A percentile compares a stretch with the other conserved stretches of the same genome.
phyloP scores from a whole-genome alignment of 768 basidiomycete species.

The Guyanaporus albipodus region DNA sequence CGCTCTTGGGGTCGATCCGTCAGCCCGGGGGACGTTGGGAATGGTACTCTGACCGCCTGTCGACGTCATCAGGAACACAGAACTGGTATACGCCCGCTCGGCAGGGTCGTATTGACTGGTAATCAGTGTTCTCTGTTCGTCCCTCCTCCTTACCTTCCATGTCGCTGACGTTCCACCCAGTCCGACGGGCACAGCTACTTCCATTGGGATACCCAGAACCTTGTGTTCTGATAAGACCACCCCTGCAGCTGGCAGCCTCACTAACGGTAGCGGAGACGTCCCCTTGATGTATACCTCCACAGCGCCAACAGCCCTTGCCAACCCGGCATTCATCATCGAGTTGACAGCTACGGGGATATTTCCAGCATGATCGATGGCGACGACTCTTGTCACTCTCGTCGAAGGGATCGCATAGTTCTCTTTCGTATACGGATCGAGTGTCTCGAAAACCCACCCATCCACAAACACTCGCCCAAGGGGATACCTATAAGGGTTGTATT shows the following conservation, averaged over 20 bases:
- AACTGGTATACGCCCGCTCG: conserved; percentile 47
- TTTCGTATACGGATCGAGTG: conserved; percentile 90
- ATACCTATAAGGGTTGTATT: conserved; percentile 71
- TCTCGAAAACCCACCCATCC: conserved; percentile 96
- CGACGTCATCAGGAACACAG: conserved; percentile 43
- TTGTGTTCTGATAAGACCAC: conserved; percentile 55
- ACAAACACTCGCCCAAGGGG: conserved; percentile 81
- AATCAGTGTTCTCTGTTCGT: conserved; percentile 56
- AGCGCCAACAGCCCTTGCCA: conserved; percentile 67
- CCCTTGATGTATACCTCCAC: conserved; percentile 74
- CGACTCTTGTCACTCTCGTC: conserved; percentile 78
- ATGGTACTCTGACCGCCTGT: conserved; percentile 2
- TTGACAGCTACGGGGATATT: conserved; percentile 83
- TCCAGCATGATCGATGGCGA: conserved; percentile 84
- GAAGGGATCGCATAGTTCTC: conserved; percentile 95
- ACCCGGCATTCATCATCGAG: conserved; percentile 73
- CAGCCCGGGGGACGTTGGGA: conserved; percentile 17
- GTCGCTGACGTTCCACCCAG: conserved; percentile 25
- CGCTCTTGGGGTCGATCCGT: conserved; percentile 40
- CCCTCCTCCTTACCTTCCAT: conserved; percentile 61
- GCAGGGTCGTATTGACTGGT: conserved; percentile 49
- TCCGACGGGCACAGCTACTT: conserved; percentile 26
- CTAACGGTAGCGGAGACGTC: conserved; percentile 60
- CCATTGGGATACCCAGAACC: conserved; percentile 30
- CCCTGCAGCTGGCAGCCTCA: conserved; percentile 64